A percentile compares a stretch with the other conserved stretches of the same genome.
These are phyloP conservation scores for Globisporangium takayamanum DNA, from an alignment of 352 stramenopile genomes.

Conservation along the genomic window DNA sequence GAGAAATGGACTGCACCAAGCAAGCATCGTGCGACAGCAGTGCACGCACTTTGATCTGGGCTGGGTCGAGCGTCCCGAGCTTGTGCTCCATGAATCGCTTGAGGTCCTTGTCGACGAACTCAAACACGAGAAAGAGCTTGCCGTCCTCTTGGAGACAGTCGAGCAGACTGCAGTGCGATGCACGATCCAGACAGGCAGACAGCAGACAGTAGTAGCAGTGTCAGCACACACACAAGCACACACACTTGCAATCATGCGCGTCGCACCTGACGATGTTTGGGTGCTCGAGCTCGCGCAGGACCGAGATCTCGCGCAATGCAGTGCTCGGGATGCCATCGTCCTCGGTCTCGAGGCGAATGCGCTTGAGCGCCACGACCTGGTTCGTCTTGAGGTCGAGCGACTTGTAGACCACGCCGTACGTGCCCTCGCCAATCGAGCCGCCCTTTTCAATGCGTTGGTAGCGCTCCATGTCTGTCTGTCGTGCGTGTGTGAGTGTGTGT, in stretches of 20 bases:
- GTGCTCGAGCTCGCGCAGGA: conserved; percentile 96
- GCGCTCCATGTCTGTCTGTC: conserved; percentile 55
- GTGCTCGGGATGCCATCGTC: conserved; percentile 99
- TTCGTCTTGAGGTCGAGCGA: conserved; percentile 89
- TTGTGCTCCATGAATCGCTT: conserved; percentile 94
- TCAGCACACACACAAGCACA: not conserved
- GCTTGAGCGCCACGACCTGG: conserved; percentile 93
- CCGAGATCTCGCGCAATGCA: conserved; percentile 96
- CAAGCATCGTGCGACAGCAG: not conserved
- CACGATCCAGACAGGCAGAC: not conserved
- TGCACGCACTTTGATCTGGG: conserved; percentile 49
- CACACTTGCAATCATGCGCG: too few relatives aligned
- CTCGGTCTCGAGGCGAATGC: conserved; percentile 97
- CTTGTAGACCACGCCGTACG: conserved; percentile 97
- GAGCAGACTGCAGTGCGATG: conserved; percentile 46
- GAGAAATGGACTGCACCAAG: not conserved
- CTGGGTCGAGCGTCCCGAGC: conserved; percentile 46
- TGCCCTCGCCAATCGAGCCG: conserved; percentile 91
- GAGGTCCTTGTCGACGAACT: conserved; percentile 98
- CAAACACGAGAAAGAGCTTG: conserved; percentile 98
- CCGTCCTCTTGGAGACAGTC: conserved; percentile 94
- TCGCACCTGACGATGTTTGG: conserved; percentile 95
- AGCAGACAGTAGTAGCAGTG: not conserved
- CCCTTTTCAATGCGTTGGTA: conserved; percentile 94
- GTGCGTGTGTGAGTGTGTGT: not conserved